A percentile compares a stretch with the other conserved stretches of the same genome.
phyloP scores from a whole-genome alignment of 306 rosid species.

The Vicia faba region DNA sequence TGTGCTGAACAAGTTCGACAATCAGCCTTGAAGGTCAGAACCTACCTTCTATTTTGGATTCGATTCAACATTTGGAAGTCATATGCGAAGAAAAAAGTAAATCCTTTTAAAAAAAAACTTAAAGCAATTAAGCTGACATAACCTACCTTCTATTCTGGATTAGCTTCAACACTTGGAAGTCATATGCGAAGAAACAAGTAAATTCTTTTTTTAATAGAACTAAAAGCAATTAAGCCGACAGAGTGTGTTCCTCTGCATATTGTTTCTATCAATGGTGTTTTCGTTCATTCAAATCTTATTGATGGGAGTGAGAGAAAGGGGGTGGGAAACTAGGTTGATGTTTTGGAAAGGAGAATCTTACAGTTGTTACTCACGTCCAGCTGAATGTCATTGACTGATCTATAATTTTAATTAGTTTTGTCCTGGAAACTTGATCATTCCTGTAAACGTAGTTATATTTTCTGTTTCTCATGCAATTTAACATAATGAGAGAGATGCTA shows the following conservation, averaged over 20 bases:
- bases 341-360: constrained; percentile 16
- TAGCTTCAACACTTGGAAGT: constrained; percentile 20
- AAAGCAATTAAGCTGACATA: background rate
- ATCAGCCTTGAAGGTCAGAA: constrained; percentile 78
- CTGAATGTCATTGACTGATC: constrained; percentile 19
- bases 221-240: constrained; percentile 3
- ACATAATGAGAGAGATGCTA: constrained; percentile 22
- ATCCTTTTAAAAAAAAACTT: background rate
- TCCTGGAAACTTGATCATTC: background rate
- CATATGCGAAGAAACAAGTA: constrained; percentile 18
- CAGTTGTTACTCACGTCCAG: background rate
- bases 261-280: background rate
- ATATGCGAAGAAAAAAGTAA: constrained; percentile 9
- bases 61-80: constrained; percentile 22
- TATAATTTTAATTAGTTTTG: constrained; percentile 13
- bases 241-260: background rate
- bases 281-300: constrained; percentile 22
- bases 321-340: constrained; percentile 23
- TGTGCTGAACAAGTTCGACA: constrained; percentile 78
- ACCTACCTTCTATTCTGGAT: constrained; percentile 29
- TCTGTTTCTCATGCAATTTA: constrained; percentile 17
- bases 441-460: constrained; percentile 10
- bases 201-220: constrained; percentile 7
- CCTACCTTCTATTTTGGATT: constrained; percentile 31
- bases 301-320: constrained; percentile 6